A percentile compares a stretch with the other conserved stretches of the same genome.
Conservation (phyloP, 331 rosid genomes). For the Quercus phellos region DNA sequence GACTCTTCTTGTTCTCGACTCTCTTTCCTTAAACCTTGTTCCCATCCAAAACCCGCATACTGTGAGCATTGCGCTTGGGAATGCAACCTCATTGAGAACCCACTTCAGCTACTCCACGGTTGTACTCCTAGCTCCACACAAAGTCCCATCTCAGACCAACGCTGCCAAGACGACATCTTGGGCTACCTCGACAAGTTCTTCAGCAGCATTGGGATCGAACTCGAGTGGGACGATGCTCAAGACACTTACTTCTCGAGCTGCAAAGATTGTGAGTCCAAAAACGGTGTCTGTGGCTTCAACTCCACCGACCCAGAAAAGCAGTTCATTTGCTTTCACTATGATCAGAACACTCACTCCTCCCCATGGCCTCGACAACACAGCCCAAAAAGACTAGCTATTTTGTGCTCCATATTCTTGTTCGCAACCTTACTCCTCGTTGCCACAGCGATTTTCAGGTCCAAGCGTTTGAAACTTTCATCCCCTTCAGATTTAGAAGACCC, state of each 20-base stretch:
- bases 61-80: slow-evolving; percentile 75
- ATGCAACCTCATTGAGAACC: slow-evolving; percentile 63
- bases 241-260: slow-evolving; percentile 64
- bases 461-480: slow-evolving; percentile 22
- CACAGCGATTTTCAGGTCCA: slow-evolving; percentile 33
- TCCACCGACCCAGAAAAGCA: slow-evolving; percentile 44
- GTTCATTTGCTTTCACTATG: slow-evolving; percentile 50
- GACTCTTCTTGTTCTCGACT: slow-evolving; percentile 64
- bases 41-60: slow-evolving; percentile 47
- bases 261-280: slow-evolving; percentile 35
- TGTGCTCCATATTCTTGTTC: slow-evolving; percentile 33
- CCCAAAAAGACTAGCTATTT: slow-evolving; percentile 30
- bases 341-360: slow-evolving; percentile 30
- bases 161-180: slow-evolving; percentile 61
- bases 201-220: slow-evolving; percentile 33
- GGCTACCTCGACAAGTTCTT: slow-evolving; percentile 46
- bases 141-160: slow-evolving; percentile 31
- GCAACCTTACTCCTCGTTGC: slow-evolving; percentile 33
- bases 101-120: slow-evolving; percentile 38
- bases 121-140: slow-evolving; percentile 39
- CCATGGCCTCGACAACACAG: slow-evolving; percentile 38
- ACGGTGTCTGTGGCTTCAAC: slow-evolving; percentile 75
- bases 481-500: slow-evolving; percentile 57
- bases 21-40: slow-evolving; percentile 54
- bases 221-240: slow-evolving; percentile 68